These are phyloP conservation scores for Solanum pimpinellifolium DNA, from an alignment of 257 asterid genomes.

Conservation along the genomic window DNA sequence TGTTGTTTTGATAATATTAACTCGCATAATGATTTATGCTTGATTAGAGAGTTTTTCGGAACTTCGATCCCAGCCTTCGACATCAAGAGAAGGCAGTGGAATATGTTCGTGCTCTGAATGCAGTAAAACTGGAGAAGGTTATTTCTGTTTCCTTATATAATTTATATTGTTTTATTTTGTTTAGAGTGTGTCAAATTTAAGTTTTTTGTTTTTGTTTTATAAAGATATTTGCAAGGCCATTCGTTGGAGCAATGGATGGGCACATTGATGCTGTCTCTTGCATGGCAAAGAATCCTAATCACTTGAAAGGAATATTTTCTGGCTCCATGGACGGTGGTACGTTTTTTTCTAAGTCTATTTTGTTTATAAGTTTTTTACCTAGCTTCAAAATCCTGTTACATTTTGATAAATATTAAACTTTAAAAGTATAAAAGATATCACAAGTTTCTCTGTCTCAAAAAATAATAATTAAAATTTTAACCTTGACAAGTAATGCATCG, in stretches of 20 bases:
- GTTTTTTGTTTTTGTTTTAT: not conserved
- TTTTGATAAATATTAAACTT: not conserved
- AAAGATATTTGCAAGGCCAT: conserved; percentile 84
- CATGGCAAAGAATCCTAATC: conserved; percentile 83
- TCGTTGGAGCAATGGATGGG: conserved; percentile 94
- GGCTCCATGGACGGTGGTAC: conserved; percentile 98
- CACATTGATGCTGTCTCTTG: conserved; percentile 75
- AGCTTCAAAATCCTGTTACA: not conserved
- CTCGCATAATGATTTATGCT: not conserved
- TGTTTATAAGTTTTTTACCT: not conserved
- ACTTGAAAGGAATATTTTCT: conserved; percentile 76
- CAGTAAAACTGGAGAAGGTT: conserved; percentile 93
- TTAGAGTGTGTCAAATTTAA: not conserved
- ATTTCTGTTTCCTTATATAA: not conserved
- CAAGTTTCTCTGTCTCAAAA: not conserved
- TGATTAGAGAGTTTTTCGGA: conserved; percentile 69
- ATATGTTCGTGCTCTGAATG: conserved; percentile 87
- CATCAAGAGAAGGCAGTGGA: conserved; percentile 82
- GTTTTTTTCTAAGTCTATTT: not conserved
- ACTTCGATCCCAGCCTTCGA: conserved; percentile 74
- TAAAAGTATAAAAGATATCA: not conserved
- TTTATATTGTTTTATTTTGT: not conserved
- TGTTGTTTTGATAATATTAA: not conserved
- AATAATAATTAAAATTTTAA: not conserved
- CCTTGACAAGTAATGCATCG: not conserved